A percentile compares a stretch with the other conserved stretches of the same genome.
Conservation (phyloP, 148 eudicot species). For the Vaccinium corymbosum region DNA sequence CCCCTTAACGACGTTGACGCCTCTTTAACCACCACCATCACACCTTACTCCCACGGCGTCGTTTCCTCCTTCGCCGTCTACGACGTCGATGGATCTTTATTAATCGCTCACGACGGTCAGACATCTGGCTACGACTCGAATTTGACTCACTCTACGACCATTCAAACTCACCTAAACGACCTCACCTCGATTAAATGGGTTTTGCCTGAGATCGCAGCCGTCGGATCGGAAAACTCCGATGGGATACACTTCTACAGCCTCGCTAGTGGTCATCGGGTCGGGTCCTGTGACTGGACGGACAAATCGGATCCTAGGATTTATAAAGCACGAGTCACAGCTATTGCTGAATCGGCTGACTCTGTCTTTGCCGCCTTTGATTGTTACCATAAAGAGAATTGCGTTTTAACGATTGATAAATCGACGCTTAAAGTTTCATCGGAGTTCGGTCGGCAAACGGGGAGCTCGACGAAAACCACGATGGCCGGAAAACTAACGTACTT, state of each 20-base stretch:
- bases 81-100: conserved; percentile 41
- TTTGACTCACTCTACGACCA: conserved; percentile 36
- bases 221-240: conserved; percentile 35
- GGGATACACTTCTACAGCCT: conserved; percentile 65
- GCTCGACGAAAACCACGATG: conserved; percentile 45
- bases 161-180: conserved; percentile 55
- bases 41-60: conserved; percentile 49
- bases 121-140: conserved; percentile 51
- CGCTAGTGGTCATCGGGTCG: conserved; percentile 25
- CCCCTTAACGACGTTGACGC: conserved; percentile 61
- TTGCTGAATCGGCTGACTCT: conserved; percentile 35
- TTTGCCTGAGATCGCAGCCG: conserved; percentile 38
- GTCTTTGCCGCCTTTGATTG: conserved; percentile 62
- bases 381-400: conserved; percentile 58
- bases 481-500: conserved; percentile 49
- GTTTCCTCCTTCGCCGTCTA: conserved; percentile 42
- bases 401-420: conserved; percentile 45
- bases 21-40: conserved; percentile 29
- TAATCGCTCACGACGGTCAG: conserved; percentile 64
- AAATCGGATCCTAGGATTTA: conserved; percentile 54
- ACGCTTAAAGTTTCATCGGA: conserved; percentile 40
- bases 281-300: conserved; percentile 58
- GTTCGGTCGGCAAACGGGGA: conserved; percentile 57
- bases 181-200: conserved; percentile 38
- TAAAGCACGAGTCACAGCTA: conserved; percentile 56